Conservation (phyloP, 1,284 basidiomycete genomes). For the Inonotus obliquus region DNA sequence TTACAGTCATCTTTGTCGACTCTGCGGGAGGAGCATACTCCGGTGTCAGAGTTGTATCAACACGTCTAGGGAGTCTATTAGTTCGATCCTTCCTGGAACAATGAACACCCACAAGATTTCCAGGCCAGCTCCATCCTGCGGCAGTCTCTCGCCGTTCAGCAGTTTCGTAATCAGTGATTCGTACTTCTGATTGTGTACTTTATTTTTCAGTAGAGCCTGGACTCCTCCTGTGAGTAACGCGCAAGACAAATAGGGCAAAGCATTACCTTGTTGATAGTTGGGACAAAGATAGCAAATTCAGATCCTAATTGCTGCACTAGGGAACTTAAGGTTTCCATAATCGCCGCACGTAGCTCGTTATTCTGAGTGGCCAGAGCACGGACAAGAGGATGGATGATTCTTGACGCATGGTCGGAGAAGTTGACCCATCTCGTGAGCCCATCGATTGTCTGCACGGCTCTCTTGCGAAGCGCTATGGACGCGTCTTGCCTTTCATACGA, state of each 20-base stretch:
- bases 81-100: constrained; percentile 11
- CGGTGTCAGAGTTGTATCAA: constrained; percentile 55
- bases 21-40: constrained; percentile 78
- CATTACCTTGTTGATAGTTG: constrained; percentile 89
- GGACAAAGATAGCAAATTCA: constrained; percentile 96
- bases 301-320: constrained; percentile 91
- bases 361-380: constrained; percentile 82
- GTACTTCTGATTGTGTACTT: constrained; percentile 83
- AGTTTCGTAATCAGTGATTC: constrained; percentile 87
- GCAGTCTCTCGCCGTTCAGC: constrained; percentile 88
- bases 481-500: constrained; percentile 86
- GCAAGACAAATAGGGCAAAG: constrained; percentile 2
- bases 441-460: constrained; percentile 89
- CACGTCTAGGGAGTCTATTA: constrained; percentile 33
- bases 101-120: constrained; percentile 49
- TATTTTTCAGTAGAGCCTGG: constrained; percentile 74
- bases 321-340: constrained; percentile 93
- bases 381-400: constrained; percentile 95
- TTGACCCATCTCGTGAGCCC: constrained; percentile 92
- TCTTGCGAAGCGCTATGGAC: constrained; percentile 73
- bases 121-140: constrained; percentile 62
- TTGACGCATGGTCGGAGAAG: constrained; percentile 97
- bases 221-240: background rate
- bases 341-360: constrained; percentile 74
- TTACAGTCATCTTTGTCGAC: constrained; percentile 87